Evolutionary conservation across 2,329 filamentous ascomycete species (phyloP).

Genomic region (Phialocephala sp.): DNA sequence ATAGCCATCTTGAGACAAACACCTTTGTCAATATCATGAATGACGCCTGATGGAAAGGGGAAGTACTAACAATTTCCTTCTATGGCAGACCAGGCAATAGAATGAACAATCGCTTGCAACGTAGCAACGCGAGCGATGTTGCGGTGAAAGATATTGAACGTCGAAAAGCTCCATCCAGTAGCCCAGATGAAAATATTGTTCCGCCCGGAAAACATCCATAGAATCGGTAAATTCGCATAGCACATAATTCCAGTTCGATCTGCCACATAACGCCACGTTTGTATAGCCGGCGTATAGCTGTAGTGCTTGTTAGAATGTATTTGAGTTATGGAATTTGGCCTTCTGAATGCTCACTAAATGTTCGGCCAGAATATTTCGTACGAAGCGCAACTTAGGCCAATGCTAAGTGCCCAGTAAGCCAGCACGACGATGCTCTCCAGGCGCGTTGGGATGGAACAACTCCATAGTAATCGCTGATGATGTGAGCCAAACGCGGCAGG

Average conservation of each 20-base stretch:
- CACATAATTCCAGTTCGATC: constrained; percentile 69
- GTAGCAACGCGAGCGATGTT: constrained; percentile 69
- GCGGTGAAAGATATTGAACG: constrained; percentile 71
- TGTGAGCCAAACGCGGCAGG: neutral
- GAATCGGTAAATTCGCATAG: constrained; percentile 65
- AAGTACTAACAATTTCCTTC: constrained; percentile 47
- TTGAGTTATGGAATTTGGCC: neutral
- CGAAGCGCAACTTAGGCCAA: no score
- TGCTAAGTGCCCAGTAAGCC: constrained; percentile 46
- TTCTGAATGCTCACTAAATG: constrained; percentile 1
- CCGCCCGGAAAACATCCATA: constrained; percentile 71
- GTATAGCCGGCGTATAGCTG: constrained; percentile 45
- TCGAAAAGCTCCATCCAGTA: constrained; percentile 72
- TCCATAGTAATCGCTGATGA: constrained; percentile 29
- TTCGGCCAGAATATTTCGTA: constrained; percentile 7
- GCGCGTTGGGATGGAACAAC: constrained; percentile 52
- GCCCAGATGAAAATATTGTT: constrained; percentile 71
- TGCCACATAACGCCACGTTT: constrained; percentile 59
- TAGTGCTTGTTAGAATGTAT: neutral
- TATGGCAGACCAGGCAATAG: constrained; percentile 58
- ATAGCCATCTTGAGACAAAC: no score
- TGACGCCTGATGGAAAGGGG: neutral
- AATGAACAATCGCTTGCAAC: constrained; percentile 66
- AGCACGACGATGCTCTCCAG: constrained; percentile 50
- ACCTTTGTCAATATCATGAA: neutral